phyloP scores from a whole-genome alignment of 805 yeast species.

The Candida cerambycidarum region DNA sequence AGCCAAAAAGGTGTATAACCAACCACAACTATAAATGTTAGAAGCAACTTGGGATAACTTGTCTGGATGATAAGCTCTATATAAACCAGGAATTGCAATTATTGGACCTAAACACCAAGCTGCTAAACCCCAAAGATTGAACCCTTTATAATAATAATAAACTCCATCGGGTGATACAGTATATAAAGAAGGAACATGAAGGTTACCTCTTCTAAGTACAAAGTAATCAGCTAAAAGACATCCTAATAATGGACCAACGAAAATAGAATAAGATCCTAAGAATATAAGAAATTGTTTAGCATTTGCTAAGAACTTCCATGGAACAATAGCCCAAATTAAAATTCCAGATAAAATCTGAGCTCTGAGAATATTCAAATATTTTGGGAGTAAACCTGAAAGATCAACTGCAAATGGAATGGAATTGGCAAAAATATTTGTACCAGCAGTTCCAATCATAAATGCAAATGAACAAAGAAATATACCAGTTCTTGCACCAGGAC shows the following conservation, averaged over 20 bases:
- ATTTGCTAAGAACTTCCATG: slow-evolving; percentile 17
- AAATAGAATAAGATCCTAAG: slow-evolving; percentile 16
- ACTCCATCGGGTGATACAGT: slow-evolving; percentile 11
- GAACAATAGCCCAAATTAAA: slow-evolving; percentile 17
- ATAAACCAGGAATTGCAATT: slow-evolving; percentile 16
- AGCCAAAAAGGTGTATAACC: slow-evolving; percentile 15
- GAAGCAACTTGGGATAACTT: slow-evolving; percentile 11
- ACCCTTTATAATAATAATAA: slow-evolving; percentile 15
- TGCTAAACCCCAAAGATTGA: slow-evolving; percentile 14
- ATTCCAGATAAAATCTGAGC: slow-evolving; percentile 15
- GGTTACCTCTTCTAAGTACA: slow-evolving; percentile 15
- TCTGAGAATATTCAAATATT: slow-evolving; percentile 24
- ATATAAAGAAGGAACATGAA: slow-evolving; percentile 17
- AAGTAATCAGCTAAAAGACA: slow-evolving; percentile 15
- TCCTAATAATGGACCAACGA: slow-evolving; percentile 17
- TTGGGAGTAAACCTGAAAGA: slow-evolving; percentile 23
- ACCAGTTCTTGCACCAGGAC: slow-evolving; percentile 24
- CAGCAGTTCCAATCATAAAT: slow-evolving; percentile 23
- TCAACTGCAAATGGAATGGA: slow-evolving; percentile 24
- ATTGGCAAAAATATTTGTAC: slow-evolving; percentile 29
- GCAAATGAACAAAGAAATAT: slow-evolving; percentile 18
- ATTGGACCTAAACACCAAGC: slow-evolving; percentile 15
- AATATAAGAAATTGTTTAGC: slow-evolving; percentile 13
- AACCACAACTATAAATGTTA: slow-evolving; percentile 15
- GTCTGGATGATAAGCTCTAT: slow-evolving; percentile 14